Percentiles rank a stretch among this genome's conserved stretches.
Evolutionary conservation across 345 rosid species (phyloP).

Genomic region (Adansonia digitata): DNA sequence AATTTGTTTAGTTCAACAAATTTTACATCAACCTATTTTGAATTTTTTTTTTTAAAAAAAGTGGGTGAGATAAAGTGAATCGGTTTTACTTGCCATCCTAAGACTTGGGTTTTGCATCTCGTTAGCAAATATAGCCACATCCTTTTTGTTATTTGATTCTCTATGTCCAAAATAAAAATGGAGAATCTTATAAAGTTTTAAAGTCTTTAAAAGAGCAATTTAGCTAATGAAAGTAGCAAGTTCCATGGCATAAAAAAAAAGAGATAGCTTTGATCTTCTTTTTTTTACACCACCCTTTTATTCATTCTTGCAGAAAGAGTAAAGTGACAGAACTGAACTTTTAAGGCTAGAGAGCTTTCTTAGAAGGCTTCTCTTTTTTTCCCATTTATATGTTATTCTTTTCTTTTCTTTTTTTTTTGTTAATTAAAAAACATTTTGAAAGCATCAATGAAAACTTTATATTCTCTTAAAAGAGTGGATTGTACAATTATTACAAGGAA

Average conservation of each 20-base stretch:
- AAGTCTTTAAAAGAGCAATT: background rate
- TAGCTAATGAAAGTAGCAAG: background rate
- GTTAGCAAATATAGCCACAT: constrained; percentile 8
- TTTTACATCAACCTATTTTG: background rate
- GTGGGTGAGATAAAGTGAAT: background rate
- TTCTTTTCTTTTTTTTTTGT: no score
- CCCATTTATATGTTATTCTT: no score
- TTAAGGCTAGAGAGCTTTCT: background rate
- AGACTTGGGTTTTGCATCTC: constrained; percentile 6
- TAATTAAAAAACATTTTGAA: background rate
- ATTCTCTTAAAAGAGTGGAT: no score
- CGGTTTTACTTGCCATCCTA: background rate
- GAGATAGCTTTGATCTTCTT: background rate
- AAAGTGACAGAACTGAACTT: constrained; percentile 2
- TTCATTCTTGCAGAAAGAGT: constrained; percentile 4
- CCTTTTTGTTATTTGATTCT: background rate
- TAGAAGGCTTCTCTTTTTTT: background rate
- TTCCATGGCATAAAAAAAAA: background rate
- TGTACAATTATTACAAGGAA: no score
- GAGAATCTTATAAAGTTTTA: constrained; percentile 14
- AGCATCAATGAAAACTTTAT: background rate
- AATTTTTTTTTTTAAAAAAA: no score
- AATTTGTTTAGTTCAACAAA: no score
- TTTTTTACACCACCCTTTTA: background rate
- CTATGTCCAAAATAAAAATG: background rate